Evolutionary conservation across 192 early-diverging fungal species (phyloP), one percentile per base, ranked within the genome.

Genomic region (Coemansia sp.): DNA sequence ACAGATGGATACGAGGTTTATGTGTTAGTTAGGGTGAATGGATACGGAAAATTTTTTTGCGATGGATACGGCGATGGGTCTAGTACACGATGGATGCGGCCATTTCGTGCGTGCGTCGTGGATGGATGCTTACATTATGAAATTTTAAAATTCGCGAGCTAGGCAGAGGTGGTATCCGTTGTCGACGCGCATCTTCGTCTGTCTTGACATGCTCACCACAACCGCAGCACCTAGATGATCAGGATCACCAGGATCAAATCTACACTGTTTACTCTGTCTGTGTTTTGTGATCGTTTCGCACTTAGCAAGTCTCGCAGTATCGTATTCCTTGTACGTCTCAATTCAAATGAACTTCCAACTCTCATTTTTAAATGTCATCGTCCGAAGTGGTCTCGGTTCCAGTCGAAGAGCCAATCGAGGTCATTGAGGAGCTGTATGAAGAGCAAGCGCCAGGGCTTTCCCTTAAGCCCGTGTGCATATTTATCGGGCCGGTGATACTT

Each of bases 51-150:
- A 38, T 43, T 19, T n/a, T 57, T 28, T 28, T 11, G 30, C 28
- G 62, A 63, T 63, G 40, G 42, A 63, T 63, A 23, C 62, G 62
- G 16, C 40, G 2, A 39, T 19, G 23, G 9, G 21, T 6, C 42
- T 21, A 19, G 26, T 3, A 59, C 3, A 46, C 42, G 50, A 75
- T 75, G 73, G 73, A 75, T 75, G 63, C 73, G 44, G 60, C 67
- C 21, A 19, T 49, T 21, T 49, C 19, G 47, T 19, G n/a, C 47
- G 47, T 21, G 47, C 47, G 47, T 49, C 47, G 47, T 49, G 47
- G 47, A 49, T 49, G 47, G 47, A 49, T 49, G n/a, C 47, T 49
- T 49, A 49, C 47, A 49, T 49, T 49, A 49, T 49, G 47, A 49
- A 49, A 49, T 49, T 49, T 49, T 49, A 49, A 49, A 49, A 49